Conservation (phyloP, 2,329 filamentous ascomycete genomes). For the Metarhizium brunneum region DNA sequence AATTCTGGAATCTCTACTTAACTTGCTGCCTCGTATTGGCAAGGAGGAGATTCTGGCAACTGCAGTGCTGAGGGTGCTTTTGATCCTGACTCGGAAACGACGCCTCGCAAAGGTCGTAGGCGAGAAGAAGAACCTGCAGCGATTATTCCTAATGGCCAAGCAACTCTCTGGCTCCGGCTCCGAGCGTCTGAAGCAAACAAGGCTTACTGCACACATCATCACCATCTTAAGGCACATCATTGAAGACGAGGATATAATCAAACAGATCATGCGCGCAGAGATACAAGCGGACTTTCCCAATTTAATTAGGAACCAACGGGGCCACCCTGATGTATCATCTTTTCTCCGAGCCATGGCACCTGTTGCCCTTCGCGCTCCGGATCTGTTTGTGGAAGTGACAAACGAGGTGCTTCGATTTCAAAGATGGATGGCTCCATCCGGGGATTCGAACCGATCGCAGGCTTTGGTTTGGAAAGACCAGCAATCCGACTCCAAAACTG, state of each 20-base stretch:
- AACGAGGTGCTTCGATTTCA: slow-evolving; percentile 74
- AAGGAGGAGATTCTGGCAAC: slow-evolving; percentile 81
- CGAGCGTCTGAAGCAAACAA: slow-evolving; percentile 53
- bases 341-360: slow-evolving; percentile 74
- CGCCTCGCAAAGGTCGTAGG: slow-evolving; percentile 66
- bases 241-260: slow-evolving; percentile 85
- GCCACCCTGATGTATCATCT: slow-evolving; percentile 53
- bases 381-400: slow-evolving; percentile 78
- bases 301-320: slow-evolving; percentile 37
- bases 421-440: slow-evolving; percentile 41
- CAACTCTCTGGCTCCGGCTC: slow-evolving; percentile 76
- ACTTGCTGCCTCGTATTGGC: slow-evolving; percentile 74
- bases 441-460: slow-evolving; percentile 23
- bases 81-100: slow-evolving; percentile 77
- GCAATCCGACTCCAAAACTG: slow-evolving; percentile 11
- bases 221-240: slow-evolving; percentile 84
- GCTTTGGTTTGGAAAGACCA: slow-evolving; percentile 29
- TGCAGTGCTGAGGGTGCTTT: slow-evolving; percentile 72
- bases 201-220: slow-evolving; percentile 58
- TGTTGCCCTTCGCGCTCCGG: slow-evolving; percentile 70
- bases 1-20: slow-evolving; percentile 69
- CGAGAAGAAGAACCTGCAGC: slow-evolving; percentile 80
- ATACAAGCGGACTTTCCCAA: slow-evolving; percentile 70
- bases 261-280: slow-evolving; percentile 85
- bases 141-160: slow-evolving; percentile 90